These are phyloP conservation scores for Suhomyces chickasaworum DNA, from an alignment of 1,139 yeast genomes.

Conservation along the genomic window DNA sequence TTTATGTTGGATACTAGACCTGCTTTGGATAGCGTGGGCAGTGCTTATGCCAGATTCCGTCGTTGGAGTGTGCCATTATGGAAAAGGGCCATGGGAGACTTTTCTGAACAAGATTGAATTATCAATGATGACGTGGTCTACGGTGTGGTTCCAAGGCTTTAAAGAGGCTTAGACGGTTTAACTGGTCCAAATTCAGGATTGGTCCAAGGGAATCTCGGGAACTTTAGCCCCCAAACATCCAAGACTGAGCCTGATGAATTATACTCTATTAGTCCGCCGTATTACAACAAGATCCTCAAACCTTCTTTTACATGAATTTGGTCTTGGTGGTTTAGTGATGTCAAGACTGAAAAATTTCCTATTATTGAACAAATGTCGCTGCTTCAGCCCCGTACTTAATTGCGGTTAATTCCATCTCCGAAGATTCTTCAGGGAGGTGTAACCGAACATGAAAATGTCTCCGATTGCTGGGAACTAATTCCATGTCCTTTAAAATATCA, in stretches of 20 bases:
- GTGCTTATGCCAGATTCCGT: slow-evolving; percentile 65
- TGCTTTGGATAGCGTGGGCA: slow-evolving; percentile 71
- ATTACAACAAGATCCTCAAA: background rate
- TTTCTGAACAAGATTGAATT: slow-evolving; percentile 16
- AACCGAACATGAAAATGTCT: background rate
- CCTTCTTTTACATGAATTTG: no score
- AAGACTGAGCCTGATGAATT: background rate
- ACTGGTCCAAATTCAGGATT: background rate
- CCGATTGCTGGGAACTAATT: background rate
- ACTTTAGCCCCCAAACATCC: background rate
- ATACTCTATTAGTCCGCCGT: background rate
- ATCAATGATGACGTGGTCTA: background rate
- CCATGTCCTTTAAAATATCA: no score
- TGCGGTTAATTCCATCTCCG: background rate
- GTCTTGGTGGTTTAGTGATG: no score
- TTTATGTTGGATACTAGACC: slow-evolving; percentile 94
- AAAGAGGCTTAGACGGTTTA: background rate
- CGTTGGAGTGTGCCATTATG: slow-evolving; percentile 52
- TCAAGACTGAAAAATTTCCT: background rate
- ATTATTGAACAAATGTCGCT: background rate
- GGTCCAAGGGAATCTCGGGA: background rate
- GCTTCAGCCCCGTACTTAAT: background rate
- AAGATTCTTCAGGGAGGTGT: no score
- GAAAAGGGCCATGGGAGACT: slow-evolving; percentile 50
- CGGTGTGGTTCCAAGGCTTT: no score